Conservation (phyloP, 306 rosid genomes). For the Vigna trinervia region DNA sequence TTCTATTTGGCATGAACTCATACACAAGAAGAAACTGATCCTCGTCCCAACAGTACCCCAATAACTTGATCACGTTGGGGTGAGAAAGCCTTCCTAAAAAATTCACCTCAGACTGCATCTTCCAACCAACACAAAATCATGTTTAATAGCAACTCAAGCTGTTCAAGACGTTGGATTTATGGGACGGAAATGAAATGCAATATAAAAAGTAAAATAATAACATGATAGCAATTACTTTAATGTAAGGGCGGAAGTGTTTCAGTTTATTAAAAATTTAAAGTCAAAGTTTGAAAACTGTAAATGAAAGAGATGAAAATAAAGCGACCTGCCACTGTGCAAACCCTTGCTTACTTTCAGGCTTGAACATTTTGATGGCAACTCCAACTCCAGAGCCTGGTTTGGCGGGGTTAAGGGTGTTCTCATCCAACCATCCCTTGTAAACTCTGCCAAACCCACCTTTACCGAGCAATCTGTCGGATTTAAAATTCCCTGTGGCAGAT, state of each 20-base stretch:
- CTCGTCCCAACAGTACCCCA: slow-evolving; percentile 84
- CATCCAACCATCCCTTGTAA: slow-evolving; percentile 88
- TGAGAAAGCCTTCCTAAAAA: slow-evolving; percentile 86
- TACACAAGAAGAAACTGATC: slow-evolving; percentile 86
- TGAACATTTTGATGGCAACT: slow-evolving; percentile 82
- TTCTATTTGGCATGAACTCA: slow-evolving; percentile 84
- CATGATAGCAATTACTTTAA: too few species aligned
- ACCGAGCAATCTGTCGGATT: slow-evolving; percentile 65
- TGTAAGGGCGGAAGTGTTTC: too few species aligned
- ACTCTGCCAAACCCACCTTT: slow-evolving; percentile 94
- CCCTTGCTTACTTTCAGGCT: slow-evolving; percentile 55
- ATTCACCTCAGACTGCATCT: slow-evolving; percentile 79
- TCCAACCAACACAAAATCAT: slow-evolving; percentile 29
- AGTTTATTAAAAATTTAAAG: too few species aligned
- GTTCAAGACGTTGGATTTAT: neutral
- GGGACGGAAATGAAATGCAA: neutral
- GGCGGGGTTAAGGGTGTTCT: slow-evolving; percentile 66
- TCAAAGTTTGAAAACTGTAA: too few species aligned
- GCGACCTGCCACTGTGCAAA: slow-evolving; percentile 84
- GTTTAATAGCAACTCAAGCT: neutral
- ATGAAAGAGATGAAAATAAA: neutral
- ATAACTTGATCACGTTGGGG: slow-evolving; percentile 80
- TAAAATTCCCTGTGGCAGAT: slow-evolving; percentile 71
- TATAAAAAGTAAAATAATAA: too few species aligned
- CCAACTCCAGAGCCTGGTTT: slow-evolving; percentile 60